Conservation (phyloP, 1,284 basidiomycete genomes). For the Prillingera fragicola region DNA sequence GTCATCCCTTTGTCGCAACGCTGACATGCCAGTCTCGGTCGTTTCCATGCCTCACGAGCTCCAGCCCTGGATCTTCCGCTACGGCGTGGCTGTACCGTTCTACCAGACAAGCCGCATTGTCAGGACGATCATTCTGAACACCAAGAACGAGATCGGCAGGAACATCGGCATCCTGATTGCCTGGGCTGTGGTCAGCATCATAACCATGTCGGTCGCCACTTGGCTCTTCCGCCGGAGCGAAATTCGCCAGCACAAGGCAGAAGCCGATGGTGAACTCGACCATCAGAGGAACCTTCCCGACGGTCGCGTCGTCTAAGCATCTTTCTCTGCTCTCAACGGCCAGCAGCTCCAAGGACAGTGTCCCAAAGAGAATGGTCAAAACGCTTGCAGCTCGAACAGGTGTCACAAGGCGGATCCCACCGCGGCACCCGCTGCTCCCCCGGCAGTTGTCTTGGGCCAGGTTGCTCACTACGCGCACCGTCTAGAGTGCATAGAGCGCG, state of each 20-base stretch:
- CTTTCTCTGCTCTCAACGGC: too few species aligned
- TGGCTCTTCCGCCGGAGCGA: slow-evolving; percentile 46
- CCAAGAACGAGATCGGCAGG: slow-evolving; percentile 55
- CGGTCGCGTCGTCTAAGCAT: not conserved
- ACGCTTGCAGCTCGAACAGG: too few species aligned
- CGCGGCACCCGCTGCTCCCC: too few species aligned
- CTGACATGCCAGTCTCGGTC: too few species aligned
- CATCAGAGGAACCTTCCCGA: slow-evolving; percentile 4
- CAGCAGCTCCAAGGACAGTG: too few species aligned
- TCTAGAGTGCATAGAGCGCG: too few species aligned
- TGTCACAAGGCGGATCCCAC: too few species aligned
- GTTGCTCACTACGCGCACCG: too few species aligned
- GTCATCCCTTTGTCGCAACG: too few species aligned
- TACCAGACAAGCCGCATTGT: slow-evolving; percentile 61
- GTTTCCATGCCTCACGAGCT: slow-evolving; percentile 59
- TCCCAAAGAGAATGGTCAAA: too few species aligned
- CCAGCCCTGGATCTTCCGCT: slow-evolving; percentile 60
- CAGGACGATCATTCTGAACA: slow-evolving; percentile 62
- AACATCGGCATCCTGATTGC: slow-evolving; percentile 53
- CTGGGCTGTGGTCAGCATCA: slow-evolving; percentile 49
- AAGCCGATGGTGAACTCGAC: slow-evolving; percentile 6
- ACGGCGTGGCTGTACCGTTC: slow-evolving; percentile 59
- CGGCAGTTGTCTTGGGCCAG: too few species aligned
- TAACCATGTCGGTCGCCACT: slow-evolving; percentile 50
- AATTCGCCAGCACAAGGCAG: slow-evolving; percentile 19